Percentiles rank a stretch among this genome's conserved stretches.
Evolutionary conservation across 2,329 filamentous ascomycete species (phyloP).

Genomic region (Aspergillus sp.): DNA sequence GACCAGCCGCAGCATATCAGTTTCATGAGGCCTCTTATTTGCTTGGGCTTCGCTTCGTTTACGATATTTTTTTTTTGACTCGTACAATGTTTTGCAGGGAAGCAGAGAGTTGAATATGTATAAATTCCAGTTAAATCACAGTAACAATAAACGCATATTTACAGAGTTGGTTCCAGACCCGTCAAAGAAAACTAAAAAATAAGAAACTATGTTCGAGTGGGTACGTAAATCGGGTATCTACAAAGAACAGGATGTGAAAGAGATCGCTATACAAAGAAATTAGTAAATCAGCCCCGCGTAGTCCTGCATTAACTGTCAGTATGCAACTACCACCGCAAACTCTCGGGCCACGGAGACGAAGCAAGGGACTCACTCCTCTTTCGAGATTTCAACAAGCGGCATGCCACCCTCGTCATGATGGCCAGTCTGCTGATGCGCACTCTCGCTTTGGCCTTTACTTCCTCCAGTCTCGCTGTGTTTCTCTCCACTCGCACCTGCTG

Average conservation of each 20-base stretch:
- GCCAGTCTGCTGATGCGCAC: not conserved
- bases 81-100: not conserved
- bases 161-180: slow-evolving; percentile 1
- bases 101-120: not conserved
- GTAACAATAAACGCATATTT: slow-evolving; percentile 1
- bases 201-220: not conserved
- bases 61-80: not conserved
- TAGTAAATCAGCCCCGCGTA: slow-evolving; percentile 18
- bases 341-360: not conserved
- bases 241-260: not conserved
- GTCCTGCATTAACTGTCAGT: slow-evolving; percentile 16
- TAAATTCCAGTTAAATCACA: slow-evolving; percentile 1
- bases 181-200: not conserved
- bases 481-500: not conserved
- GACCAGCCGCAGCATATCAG: too few species aligned
- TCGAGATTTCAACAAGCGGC: slow-evolving; percentile 29
- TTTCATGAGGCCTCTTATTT: not conserved
- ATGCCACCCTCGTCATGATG: slow-evolving; percentile 3
- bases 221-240: not conserved
- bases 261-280: slow-evolving; percentile 4
- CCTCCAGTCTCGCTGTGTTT: slow-evolving; percentile 1
- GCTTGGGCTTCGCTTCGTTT: not conserved
- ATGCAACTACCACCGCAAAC: not conserved
- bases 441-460: not conserved
- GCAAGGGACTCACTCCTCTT: slow-evolving; percentile 26